Base-by-base conservation (phyloP, 306 rosid species). In the Parietaria judaica region DNA sequence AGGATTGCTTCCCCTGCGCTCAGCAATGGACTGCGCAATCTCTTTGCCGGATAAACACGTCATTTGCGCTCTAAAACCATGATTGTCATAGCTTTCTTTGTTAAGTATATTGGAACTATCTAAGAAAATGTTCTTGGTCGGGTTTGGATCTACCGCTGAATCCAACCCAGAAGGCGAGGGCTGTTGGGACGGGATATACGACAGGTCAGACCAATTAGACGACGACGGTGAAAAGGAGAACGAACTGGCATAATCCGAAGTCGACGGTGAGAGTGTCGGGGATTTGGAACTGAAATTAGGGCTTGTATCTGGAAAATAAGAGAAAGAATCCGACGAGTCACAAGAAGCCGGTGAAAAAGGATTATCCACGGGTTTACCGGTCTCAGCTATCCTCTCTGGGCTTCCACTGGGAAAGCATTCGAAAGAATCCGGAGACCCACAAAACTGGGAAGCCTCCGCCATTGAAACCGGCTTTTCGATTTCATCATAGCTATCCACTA, bases 1-100 rank as follows among this genome's bases (percentile, higher is more conserved):
- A 36, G 79, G 89, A 76, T 85, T 76, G 61, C 89, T 85, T 73
- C 96, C 92, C 75, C 98, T 86, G 56, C 98, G 90, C 81, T 85
- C 95, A 7, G 98, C 96, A 72, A 92, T 77, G 70, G 96, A 85
- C 0, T 77, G 86, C 39, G 55, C 50, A 63, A 77, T 59, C 63
- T 76, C 84, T 78, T 77, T 80, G 9, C 51, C 57, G 10, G 77
- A 64, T 55, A 61, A 67, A 72, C 64, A 64, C 34, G 70, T 51
- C 60, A 60, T 68, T 45, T 58, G 64, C 39, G 59, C 54, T 74
- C 65, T 74, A 66, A 68, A 63, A 15, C 61, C 44, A 46, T 17
- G 74, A 70, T 68, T 53, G 58, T 73, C 54, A 69, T 75, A 75
- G 56, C 68, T 74, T 58, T 76, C 83, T 70, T 83, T 79, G 64